These are phyloP conservation scores for Aspergillus affinis DNA, from an alignment of 495 filamentous ascomycete species.

Conservation along the genomic window DNA sequence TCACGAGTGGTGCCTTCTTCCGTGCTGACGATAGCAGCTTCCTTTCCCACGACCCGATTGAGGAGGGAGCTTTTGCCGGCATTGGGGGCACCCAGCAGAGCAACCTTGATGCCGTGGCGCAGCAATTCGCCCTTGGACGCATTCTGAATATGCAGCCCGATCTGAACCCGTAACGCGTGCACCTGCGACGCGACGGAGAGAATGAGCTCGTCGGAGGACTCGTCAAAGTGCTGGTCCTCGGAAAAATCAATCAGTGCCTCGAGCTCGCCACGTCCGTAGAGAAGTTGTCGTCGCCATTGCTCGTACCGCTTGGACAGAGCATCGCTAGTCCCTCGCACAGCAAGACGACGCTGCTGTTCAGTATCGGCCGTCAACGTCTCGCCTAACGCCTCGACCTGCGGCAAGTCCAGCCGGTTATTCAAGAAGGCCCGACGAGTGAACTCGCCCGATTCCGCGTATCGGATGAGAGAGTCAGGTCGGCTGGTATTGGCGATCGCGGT, in stretches of 20 bases:
- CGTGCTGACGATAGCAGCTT: conserved; percentile 89
- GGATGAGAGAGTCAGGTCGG: conserved; percentile 46
- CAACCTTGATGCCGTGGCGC: conserved; percentile 79
- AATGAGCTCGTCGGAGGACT: conserved; percentile 71
- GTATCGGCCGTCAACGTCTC: conserved; percentile 85
- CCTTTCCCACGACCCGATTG: conserved; percentile 86
- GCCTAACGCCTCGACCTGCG: conserved; percentile 91
- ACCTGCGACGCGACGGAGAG: conserved; percentile 66
- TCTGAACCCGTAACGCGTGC: conserved; percentile 53
- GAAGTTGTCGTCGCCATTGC: conserved; percentile 70
- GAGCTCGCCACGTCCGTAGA: conserved; percentile 84
- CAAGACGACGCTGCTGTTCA: conserved; percentile 86
- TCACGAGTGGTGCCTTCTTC: conserved; percentile 94
- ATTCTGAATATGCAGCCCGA: conserved; percentile 68
- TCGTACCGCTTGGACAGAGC: conserved; percentile 79
- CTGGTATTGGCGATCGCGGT: conserved; percentile 63
- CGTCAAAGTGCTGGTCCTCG: conserved; percentile 96
- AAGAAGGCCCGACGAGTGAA: conserved; percentile 92
- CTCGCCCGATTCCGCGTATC: conserved; percentile 92
- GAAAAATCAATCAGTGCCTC: conserved; percentile 96
- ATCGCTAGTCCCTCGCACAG: conserved; percentile 73
- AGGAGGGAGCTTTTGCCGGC: conserved; percentile 93
- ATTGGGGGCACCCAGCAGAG: conserved; percentile 88
- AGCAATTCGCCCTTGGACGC: conserved; percentile 82
- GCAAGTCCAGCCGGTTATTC: conserved; percentile 80